phyloP scores from a whole-genome alignment of 2,329 filamentous ascomycete genomes.

The Fusarium sp. region DNA sequence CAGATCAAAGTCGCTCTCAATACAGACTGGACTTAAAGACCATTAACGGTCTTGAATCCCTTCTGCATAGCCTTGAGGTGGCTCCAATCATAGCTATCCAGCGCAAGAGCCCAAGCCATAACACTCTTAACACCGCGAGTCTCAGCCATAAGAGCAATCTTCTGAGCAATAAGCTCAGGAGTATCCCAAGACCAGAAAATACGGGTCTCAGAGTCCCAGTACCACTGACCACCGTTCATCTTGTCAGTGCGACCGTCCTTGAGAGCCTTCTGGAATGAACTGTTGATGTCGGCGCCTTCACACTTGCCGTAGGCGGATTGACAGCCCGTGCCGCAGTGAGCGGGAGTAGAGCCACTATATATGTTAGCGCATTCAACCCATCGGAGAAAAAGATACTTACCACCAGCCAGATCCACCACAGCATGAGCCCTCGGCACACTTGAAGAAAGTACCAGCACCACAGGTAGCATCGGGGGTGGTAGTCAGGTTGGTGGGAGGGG shows the following conservation, averaged over 20 bases:
- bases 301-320: conserved; percentile 37
- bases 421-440: conserved; percentile 33
- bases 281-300: conserved; percentile 32
- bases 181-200: conserved; percentile 70
- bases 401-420: conserved; percentile 40
- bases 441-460: conserved; percentile 29
- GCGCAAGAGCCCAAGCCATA: conserved; percentile 65
- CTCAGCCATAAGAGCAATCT: conserved; percentile 59
- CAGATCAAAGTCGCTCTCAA: not conserved
- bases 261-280: conserved; percentile 56
- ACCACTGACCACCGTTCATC: conserved; percentile 65
- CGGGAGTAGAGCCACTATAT: conserved; percentile 30
- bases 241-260: conserved; percentile 57
- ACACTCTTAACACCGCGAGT: conserved; percentile 60
- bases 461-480: conserved; percentile 34
- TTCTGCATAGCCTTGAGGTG: conserved; percentile 58
- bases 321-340: conserved; percentile 40
- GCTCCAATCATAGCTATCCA: conserved; percentile 59
- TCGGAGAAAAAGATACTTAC: conserved; percentile 11
- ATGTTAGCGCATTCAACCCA: not conserved
- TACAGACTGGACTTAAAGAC: not conserved
- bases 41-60: conserved; percentile 16
- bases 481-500: conserved; percentile 36
- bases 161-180: conserved; percentile 58
- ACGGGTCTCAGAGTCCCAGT: conserved; percentile 58